Conservation (phyloP, 148 eudicot species). For the Nepenthes gracilis region DNA sequence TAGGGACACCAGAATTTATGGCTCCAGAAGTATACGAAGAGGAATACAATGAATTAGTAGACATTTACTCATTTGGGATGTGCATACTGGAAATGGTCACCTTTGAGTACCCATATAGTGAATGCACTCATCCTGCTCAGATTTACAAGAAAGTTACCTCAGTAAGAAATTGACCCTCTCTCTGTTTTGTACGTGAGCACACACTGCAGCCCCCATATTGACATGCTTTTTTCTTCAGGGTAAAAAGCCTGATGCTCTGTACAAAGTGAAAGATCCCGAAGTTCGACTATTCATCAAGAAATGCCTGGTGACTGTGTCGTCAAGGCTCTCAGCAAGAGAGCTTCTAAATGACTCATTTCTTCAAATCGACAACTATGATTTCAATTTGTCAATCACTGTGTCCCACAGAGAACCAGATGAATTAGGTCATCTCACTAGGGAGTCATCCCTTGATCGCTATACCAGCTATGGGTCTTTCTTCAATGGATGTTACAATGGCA, state of each 20-base stretch:
- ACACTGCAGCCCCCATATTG: neutral
- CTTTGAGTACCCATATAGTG: conserved; percentile 16
- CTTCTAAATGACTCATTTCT: conserved; percentile 53
- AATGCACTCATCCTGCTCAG: conserved; percentile 10
- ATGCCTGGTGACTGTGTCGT: conserved; percentile 47
- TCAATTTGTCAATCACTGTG: conserved; percentile 14
- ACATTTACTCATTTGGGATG: conserved; percentile 19
- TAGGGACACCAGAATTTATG: conserved; percentile 23
- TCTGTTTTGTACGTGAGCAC: neutral
- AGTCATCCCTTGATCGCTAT: conserved; percentile 15
- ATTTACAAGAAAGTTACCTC: conserved; percentile 9
- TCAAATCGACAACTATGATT: conserved; percentile 23
- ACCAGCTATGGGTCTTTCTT: conserved; percentile 12
- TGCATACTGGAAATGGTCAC: conserved; percentile 19
- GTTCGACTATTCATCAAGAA: conserved; percentile 45
- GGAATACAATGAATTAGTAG: conserved; percentile 17
- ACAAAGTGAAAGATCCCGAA: conserved; percentile 42
- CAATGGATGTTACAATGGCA: neutral
- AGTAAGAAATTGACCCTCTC: conserved; percentile 5
- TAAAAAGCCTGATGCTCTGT: conserved; percentile 37
- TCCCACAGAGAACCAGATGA: conserved; percentile 10
- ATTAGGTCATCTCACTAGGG: conserved; percentile 15
- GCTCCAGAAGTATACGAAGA: conserved; percentile 20
- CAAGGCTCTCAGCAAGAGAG: conserved; percentile 38
- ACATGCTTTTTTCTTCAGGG: conserved; percentile 26